Percentiles rank a stretch among this genome's conserved stretches.
Evolutionary conservation across 2,329 filamentous ascomycete genomes (phyloP).

Genomic region (Aspergillus awamori): DNA sequence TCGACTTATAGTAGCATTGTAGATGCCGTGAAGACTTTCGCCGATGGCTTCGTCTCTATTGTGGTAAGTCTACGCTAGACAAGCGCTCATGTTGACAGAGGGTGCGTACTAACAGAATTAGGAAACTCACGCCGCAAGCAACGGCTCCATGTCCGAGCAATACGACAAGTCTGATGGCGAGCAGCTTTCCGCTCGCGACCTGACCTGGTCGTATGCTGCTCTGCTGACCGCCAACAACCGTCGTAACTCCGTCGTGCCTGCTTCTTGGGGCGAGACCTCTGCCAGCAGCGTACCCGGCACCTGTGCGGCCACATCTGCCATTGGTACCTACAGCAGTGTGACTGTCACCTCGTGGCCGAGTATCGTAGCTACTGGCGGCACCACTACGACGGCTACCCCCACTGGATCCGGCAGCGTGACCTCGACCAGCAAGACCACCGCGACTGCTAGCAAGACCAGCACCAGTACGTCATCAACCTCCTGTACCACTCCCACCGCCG

Average conservation of each 20-base stretch:
- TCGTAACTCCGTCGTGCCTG: conserved; percentile 36
- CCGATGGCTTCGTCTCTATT: conserved; percentile 57
- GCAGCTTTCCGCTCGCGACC: conserved; percentile 42
- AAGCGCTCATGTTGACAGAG: background rate
- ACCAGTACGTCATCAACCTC: conserved; percentile 16
- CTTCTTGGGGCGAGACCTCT: conserved; percentile 38
- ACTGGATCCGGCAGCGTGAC: conserved; percentile 36
- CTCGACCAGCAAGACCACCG: conserved; percentile 27
- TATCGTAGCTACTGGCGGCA: conserved; percentile 35
- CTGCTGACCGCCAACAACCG: conserved; percentile 43
- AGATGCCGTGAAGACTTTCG: conserved; percentile 65
- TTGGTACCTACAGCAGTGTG: conserved; percentile 37
- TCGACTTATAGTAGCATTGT: conserved; percentile 59
- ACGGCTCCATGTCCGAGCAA: conserved; percentile 45
- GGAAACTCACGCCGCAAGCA: conserved; percentile 31
- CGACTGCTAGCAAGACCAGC: conserved; percentile 17
- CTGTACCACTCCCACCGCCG: conserved; percentile 39
- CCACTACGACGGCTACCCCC: conserved; percentile 31
- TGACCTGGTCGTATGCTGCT: conserved; percentile 52
- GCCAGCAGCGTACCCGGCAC: conserved; percentile 35
- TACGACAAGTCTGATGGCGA: conserved; percentile 40
- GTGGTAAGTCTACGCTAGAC: conserved; percentile 31
- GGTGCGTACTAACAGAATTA: conserved; percentile 9
- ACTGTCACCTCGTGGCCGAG: conserved; percentile 39
- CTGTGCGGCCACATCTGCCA: conserved; percentile 35